Base-by-base conservation (phyloP, 2,329 filamentous ascomycete species). In the Phoma sp. region DNA sequence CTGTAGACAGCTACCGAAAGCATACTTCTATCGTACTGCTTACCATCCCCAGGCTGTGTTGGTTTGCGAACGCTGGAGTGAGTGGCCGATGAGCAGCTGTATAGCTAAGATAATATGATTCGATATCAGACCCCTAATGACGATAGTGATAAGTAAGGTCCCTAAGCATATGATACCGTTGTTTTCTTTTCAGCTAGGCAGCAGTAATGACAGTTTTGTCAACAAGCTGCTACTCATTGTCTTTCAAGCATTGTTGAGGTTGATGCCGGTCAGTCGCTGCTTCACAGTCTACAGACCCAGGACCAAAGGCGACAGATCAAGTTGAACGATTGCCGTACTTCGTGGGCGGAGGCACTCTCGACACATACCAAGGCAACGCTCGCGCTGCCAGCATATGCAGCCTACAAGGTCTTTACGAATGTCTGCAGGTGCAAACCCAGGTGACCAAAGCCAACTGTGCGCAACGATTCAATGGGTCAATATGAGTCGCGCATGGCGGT, bases 301-400 rank as follows among this genome's bases (percentile, higher is more conserved):
- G 6, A 33, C 4, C 32, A 33, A 33, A 33, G 27, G 27, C 27
- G 27, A 12, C 27, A 31, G 29, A 15, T 6, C 29, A 15, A 31
- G 15, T 3, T 15, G 12, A 31, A 31, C 29, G 29, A 15, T 5
- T 15, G 12, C 29, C 10, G 29, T 15, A 13, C 25, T 4, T 19
- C 17, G 4, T 27, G 13, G 8, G 21, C 19, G 24, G 29, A 4
- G 38, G 13, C n/a, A 22, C 13, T 15, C 6, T 21, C 21, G 8
- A 10, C 2, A 17, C 25, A 4, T 5, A 15, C 24, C 21, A 9
- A 15, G 29, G 10, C 27, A 27, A 36, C n/a, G 19, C 29, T 46
- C 40, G 24, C 24, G 22, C 29, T 35, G 49, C 45, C 49, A 51
- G 41, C 41, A 32, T 10, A n/a, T 29, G 27, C 43, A 46, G 22